These are phyloP conservation scores for Eucalyptus regnans DNA, from an alignment of 345 rosid genomes.

Conservation along the genomic window DNA sequence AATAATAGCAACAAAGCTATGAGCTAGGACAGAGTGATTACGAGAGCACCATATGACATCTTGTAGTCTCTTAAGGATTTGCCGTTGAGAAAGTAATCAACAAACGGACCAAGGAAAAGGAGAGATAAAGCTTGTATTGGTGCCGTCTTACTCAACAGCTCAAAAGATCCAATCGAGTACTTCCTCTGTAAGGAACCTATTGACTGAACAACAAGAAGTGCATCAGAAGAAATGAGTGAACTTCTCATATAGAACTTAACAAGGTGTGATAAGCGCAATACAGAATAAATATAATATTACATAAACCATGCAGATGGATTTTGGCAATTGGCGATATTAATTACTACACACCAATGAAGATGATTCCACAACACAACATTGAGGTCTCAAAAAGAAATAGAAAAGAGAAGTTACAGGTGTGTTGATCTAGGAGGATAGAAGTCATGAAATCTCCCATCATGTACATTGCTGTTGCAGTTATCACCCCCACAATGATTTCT, in stretches of 20 bases:
- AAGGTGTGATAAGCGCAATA: background rate
- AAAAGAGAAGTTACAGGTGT: background rate
- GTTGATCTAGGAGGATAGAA: background rate
- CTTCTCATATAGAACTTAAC: background rate
- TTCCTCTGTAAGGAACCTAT: slow-evolving; percentile 93
- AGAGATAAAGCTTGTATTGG: slow-evolving; percentile 99
- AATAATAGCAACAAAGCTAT: background rate
- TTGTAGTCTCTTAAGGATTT: slow-evolving; percentile 52
- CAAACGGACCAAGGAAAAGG: slow-evolving; percentile 71
- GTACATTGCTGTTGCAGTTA: background rate
- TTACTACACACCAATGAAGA: background rate
- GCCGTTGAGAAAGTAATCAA: slow-evolving; percentile 68
- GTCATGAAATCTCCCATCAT: background rate
- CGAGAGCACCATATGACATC: slow-evolving; percentile 64
- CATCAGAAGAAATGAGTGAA: background rate
- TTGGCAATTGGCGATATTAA: background rate
- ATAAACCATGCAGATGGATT: background rate
- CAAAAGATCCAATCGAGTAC: slow-evolving; percentile 88
- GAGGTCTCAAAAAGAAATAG: background rate
- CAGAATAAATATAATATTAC: background rate
- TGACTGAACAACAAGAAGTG: slow-evolving; percentile 32
- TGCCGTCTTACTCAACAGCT: slow-evolving; percentile 84
- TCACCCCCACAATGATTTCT: background rate
- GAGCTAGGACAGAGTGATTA: slow-evolving; percentile 14
- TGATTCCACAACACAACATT: background rate